Base-by-base conservation (phyloP, 2,329 filamentous ascomycete species). In the Hirsutella rhossiliensis region DNA sequence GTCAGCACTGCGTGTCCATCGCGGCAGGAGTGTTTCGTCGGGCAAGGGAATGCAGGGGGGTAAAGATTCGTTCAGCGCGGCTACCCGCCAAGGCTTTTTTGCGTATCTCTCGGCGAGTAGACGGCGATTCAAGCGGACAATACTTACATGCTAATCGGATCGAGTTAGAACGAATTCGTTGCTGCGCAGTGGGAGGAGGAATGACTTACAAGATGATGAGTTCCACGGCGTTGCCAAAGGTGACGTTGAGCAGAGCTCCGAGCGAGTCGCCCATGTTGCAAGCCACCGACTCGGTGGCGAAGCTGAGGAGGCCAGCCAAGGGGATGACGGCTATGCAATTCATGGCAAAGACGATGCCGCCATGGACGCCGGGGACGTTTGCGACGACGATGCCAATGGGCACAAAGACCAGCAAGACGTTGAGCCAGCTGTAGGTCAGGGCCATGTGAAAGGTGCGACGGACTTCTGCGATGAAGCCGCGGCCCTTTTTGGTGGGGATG, bases 211-310 rank as follows among this genome's bases (percentile, higher is more conserved):
- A 87, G 50, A 88, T 86, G 57, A 88, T 87, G 57, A 88, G 63
- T 62, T 88, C 84, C 20, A 87, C 84, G 19, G 83, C 81, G 59
- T 88, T 87, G 52, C 84, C 82, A 65, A 87, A 86, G 9, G 82
- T 86, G 47, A 87, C 79, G 55, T 87, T 87, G 58, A 87, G 73
- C 54, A 87, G 62, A 30, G 83, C 82, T 44, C 82, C 82, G 39
- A 86, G 66, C 4, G 81, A 81, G 57, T 87, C 83, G 43, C 83
- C 84, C 63, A 88, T 72, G 52, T 78, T 77, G 50, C 73, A 73
- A 40, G 84, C 82, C 46, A 87, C 83, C 45, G 78, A 82, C 63
- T 88, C 84, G 15, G 84, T 88, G 31, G 84, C 83, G 62, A 80
- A 79, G 53, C 78, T 79, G 52, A 88, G 68, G 43, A 88, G 63